phyloP scores from a whole-genome alignment of 805 yeast genomes.

The Ogataea neopini region DNA sequence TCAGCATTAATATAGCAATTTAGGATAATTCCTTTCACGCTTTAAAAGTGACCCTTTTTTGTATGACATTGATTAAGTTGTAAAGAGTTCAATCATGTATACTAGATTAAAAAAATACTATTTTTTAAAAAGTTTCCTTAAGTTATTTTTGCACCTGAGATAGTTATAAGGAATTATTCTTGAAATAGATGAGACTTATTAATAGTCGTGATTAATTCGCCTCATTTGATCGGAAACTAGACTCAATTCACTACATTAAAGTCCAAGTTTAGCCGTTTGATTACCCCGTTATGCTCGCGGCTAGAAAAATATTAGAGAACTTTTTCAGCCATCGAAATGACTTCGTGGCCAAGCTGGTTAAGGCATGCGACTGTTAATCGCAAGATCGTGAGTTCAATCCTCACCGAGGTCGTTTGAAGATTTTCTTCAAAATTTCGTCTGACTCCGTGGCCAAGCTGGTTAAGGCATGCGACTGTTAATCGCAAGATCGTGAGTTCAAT shows the following conservation, averaged over 20 bases:
- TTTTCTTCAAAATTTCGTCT: neutral
- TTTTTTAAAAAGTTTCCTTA: too few relatives aligned
- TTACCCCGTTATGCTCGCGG: neutral
- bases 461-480: constrained; percentile 32
- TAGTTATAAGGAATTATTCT: too few relatives aligned
- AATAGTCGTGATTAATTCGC: too few relatives aligned
- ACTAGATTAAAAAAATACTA: too few relatives aligned
- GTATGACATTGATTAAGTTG: too few relatives aligned
- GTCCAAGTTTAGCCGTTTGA: too few relatives aligned
- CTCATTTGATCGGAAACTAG: too few relatives aligned
- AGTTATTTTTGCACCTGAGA: too few relatives aligned
- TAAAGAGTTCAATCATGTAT: too few relatives aligned
- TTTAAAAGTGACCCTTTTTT: neutral
- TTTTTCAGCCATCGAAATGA: constrained; percentile 7
- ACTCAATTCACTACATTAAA: too few relatives aligned
- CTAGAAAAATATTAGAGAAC: neutral
- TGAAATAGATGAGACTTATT: too few relatives aligned
- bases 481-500: constrained; percentile 32
- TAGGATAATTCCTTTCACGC: neutral
- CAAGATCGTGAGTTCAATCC: constrained; percentile 32
- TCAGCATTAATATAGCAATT: neutral
- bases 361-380: constrained; percentile 32
- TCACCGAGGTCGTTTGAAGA: constrained; percentile 27
- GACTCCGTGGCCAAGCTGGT: constrained; percentile 32
- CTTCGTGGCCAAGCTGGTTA: constrained; percentile 32